Conservation (phyloP, 2,329 filamentous ascomycete genomes). For the Cordyceps javanica region DNA sequence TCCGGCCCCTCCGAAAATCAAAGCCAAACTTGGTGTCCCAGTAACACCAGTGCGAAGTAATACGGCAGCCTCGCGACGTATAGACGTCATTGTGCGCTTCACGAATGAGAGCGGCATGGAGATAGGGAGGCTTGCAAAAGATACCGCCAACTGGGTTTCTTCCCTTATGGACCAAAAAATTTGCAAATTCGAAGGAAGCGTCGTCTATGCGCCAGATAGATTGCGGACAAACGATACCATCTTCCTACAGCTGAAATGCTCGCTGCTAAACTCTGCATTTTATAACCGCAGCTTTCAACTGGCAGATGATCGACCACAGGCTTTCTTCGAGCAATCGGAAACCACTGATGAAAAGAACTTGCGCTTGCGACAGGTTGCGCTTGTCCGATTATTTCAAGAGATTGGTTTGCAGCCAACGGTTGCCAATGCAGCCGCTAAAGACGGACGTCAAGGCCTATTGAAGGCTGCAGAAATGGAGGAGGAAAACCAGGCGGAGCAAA, state of each 20-base stretch:
- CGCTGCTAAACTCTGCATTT: conserved; percentile 68
- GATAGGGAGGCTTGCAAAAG: conserved; percentile 79
- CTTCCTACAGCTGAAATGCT: conserved; percentile 82
- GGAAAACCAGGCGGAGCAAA: conserved; percentile 55
- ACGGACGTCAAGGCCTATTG: conserved; percentile 77
- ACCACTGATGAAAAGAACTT: conserved; percentile 78
- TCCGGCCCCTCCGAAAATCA: conserved; percentile 40
- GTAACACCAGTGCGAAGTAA: conserved; percentile 30
- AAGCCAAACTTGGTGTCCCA: conserved; percentile 33
- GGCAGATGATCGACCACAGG: conserved; percentile 63
- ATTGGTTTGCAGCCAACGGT: conserved; percentile 74
- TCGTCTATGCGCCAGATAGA: conserved; percentile 81
- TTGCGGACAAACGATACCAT: conserved; percentile 88
- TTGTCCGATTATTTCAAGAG: conserved; percentile 86
- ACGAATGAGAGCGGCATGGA: conserved; percentile 74
- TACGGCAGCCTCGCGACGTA: conserved; percentile 55
- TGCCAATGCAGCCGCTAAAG: conserved; percentile 68
- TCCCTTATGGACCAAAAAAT: conserved; percentile 85
- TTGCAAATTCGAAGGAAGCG: conserved; percentile 79
- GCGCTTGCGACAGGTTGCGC: conserved; percentile 74
- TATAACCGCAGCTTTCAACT: conserved; percentile 52
- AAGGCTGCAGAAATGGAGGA: conserved; percentile 86
- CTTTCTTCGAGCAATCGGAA: conserved; percentile 79
- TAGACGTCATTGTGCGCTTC: conserved; percentile 88
- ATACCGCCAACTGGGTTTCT: conserved; percentile 86